phyloP scores from a whole-genome alignment of 345 rosid species.

The Euphorbia peplus region DNA sequence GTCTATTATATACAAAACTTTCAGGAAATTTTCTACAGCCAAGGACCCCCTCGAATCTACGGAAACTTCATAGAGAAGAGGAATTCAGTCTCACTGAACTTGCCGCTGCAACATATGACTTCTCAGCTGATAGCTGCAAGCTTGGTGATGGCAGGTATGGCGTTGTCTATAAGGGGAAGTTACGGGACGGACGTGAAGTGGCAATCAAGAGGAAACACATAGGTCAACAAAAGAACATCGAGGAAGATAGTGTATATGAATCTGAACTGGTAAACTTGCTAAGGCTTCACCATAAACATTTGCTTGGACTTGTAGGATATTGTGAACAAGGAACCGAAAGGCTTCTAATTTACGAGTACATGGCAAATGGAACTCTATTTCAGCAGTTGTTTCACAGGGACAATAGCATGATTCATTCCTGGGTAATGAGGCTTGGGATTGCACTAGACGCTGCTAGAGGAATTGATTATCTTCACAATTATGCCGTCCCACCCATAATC shows the following conservation, averaged over 20 bases:
- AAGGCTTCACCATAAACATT: constrained; percentile 80
- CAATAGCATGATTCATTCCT: constrained; percentile 64
- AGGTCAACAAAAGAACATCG: constrained; percentile 56
- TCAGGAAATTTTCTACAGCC: neutral
- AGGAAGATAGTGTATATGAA: constrained; percentile 74
- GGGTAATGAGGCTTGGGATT: constrained; percentile 78
- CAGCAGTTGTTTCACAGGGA: constrained; percentile 70
- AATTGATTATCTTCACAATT: constrained; percentile 77
- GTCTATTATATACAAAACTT: neutral
- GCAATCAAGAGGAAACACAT: constrained; percentile 78
- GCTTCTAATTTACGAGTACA: constrained; percentile 71
- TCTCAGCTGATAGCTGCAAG: constrained; percentile 67
- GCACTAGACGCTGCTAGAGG: constrained; percentile 84
- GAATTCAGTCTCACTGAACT: constrained; percentile 65
- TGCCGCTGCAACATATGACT: constrained; percentile 40
- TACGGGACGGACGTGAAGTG: constrained; percentile 71
- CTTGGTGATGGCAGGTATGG: constrained; percentile 80
- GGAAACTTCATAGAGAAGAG: constrained; percentile 40
- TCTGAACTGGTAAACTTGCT: constrained; percentile 73
- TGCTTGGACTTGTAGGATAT: constrained; percentile 79
- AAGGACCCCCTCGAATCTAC: neutral
- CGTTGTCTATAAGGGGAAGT: constrained; percentile 66
- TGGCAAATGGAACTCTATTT: constrained; percentile 70
- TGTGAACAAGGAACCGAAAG: constrained; percentile 75
- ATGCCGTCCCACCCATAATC: constrained; percentile 77